These are phyloP conservation scores for Aspergillus haitiensis DNA, from an alignment of 495 filamentous ascomycete genomes.

Conservation along the genomic window DNA sequence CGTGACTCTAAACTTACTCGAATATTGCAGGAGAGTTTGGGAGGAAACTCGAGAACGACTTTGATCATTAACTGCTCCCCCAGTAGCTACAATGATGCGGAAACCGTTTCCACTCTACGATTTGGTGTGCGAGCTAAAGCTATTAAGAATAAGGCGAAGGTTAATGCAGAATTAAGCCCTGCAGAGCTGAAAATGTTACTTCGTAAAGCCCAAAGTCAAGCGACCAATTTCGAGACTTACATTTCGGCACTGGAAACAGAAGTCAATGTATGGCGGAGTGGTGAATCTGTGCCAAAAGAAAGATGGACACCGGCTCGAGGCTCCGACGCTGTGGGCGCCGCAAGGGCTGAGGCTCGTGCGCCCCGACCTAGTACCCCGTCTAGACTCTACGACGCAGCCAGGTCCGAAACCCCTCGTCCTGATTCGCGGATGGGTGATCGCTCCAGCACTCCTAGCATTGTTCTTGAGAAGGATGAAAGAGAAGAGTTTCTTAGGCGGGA, in stretches of 20 bases:
- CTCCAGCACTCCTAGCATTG: conserved; percentile 81
- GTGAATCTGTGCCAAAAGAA: conserved; percentile 86
- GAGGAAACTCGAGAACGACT: conserved; percentile 95
- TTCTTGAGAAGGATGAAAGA: conserved; percentile 91
- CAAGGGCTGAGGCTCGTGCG: conserved; percentile 60
- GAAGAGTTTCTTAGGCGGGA: conserved; percentile 95
- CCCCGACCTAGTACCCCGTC: conserved; percentile 80
- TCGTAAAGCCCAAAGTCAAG: conserved; percentile 86
- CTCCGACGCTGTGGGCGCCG: conserved; percentile 54
- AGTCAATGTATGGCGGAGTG: conserved; percentile 79
- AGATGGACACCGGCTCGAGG: conserved; percentile 66
- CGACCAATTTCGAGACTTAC: conserved; percentile 83
- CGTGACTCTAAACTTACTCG: conserved; percentile 97
- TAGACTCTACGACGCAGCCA: conserved; percentile 57
- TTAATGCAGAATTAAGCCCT: conserved; percentile 96
- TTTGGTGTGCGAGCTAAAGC: conserved; percentile 97
- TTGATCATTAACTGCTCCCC: conserved; percentile 98
- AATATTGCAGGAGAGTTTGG: conserved; percentile 93
- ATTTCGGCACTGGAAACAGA: conserved; percentile 82
- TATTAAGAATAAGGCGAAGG: conserved; percentile 99
- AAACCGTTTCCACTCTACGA: conserved; percentile 88
- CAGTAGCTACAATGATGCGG: conserved; percentile 95
- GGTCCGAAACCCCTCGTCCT: conserved; percentile 63
- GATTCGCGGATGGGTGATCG: conserved; percentile 86
- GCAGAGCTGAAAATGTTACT: conserved; percentile 89